Percentiles rank a stretch among this genome's conserved stretches.
These are phyloP conservation scores for Wickerhamomyces subpelliculosus DNA, from an alignment of 805 yeast genomes.

Conservation along the genomic window DNA sequence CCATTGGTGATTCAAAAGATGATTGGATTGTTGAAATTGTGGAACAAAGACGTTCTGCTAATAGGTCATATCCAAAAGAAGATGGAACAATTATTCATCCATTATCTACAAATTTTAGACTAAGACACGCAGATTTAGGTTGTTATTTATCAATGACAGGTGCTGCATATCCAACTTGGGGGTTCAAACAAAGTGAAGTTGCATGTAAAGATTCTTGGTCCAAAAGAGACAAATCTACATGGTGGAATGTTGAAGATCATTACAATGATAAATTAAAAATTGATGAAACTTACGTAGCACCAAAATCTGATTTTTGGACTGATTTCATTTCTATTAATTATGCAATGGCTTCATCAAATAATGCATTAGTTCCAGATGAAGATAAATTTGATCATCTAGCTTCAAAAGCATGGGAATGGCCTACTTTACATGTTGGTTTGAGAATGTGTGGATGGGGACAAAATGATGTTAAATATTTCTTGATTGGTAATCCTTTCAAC, in stretches of 20 bases:
- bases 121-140: conserved; percentile 54
- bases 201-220: conserved; percentile 53
- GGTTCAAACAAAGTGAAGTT: conserved; percentile 77
- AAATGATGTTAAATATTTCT: conserved; percentile 49
- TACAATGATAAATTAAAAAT: conserved; percentile 50
- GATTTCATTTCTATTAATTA: conserved; percentile 69
- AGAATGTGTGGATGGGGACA: conserved; percentile 71
- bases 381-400: conserved; percentile 69
- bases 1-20: conserved; percentile 72
- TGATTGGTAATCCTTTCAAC: conserved; percentile 69
- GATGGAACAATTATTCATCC: conserved; percentile 62
- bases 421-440: conserved; percentile 62
- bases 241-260: conserved; percentile 84
- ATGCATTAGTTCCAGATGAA: conserved; percentile 70
- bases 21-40: conserved; percentile 88
- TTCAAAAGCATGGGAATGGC: conserved; percentile 84
- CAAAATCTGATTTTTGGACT: conserved; percentile 66
- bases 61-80: conserved; percentile 31
- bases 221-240: conserved; percentile 68
- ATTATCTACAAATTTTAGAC: conserved; percentile 66
- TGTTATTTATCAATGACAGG: conserved; percentile 80
- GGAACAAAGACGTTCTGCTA: conserved; percentile 38
- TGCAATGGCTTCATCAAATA: conserved; percentile 84
- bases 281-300: conserved; percentile 43
- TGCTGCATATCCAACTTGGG: conserved; percentile 69